Percentiles rank a stretch among this genome's conserved stretches.
These are phyloP conservation scores for Sclerotiophoma versabilis DNA, from an alignment of 2,329 filamentous ascomycete genomes.

Conservation along the genomic window DNA sequence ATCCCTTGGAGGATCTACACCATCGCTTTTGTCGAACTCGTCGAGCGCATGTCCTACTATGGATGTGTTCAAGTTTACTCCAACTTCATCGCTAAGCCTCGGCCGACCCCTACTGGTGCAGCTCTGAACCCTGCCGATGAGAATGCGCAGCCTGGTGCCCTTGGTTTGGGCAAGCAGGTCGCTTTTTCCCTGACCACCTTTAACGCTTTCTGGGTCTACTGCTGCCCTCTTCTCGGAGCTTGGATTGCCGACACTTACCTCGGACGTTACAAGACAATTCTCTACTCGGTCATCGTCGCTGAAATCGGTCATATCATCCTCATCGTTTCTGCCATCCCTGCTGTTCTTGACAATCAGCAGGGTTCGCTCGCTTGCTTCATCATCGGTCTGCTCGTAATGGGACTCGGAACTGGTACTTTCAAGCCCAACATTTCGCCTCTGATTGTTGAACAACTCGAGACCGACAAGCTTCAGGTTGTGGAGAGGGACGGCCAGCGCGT, in stretches of 20 bases:
- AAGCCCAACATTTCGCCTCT: constrained; percentile 69
- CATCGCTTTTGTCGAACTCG: constrained; percentile 49
- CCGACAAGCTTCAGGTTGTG: constrained; percentile 59
- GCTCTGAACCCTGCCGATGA: constrained; percentile 35
- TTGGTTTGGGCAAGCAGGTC: constrained; percentile 63
- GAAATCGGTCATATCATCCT: constrained; percentile 64
- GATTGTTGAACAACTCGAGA: constrained; percentile 69
- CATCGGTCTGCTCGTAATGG: constrained; percentile 66
- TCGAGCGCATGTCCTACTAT: constrained; percentile 51
- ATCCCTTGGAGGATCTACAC: constrained; percentile 45
- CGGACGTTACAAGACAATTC: constrained; percentile 67
- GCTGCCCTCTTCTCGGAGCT: constrained; percentile 66
- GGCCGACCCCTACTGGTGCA: constrained; percentile 40
- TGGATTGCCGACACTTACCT: constrained; percentile 67
- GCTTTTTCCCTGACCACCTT: constrained; percentile 61
- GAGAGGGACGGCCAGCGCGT: constrained; percentile 62
- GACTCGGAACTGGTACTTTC: constrained; percentile 72
- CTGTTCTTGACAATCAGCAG: constrained; percentile 56
- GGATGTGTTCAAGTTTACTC: constrained; percentile 47
- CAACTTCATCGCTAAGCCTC: constrained; percentile 48
- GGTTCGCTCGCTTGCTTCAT: constrained; percentile 64
- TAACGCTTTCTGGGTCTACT: constrained; percentile 64
- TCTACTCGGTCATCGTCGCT: constrained; percentile 65
- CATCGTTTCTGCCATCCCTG: constrained; percentile 62
- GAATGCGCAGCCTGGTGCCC: constrained; percentile 56